Conservation (phyloP, 1,284 basidiomycete genomes). For the Ceratobasidium sp. region DNA sequence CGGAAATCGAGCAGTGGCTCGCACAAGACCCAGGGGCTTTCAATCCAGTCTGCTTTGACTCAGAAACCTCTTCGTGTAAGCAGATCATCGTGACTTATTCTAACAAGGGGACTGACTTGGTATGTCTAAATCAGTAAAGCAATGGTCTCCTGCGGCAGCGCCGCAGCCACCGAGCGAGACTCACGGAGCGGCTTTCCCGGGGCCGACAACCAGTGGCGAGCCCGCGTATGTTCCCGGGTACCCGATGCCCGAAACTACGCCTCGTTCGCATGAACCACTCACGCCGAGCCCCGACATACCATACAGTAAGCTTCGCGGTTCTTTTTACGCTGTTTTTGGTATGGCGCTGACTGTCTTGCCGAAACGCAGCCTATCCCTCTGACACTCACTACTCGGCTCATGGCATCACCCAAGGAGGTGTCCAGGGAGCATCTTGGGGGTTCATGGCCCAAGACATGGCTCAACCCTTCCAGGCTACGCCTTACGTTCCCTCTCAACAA, state of each 20-base stretch:
- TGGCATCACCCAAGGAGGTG: background rate
- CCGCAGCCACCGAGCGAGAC: background rate
- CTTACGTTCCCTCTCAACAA: constrained; percentile 12
- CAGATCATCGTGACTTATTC: background rate
- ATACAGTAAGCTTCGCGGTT: background rate
- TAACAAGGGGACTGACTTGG: background rate
- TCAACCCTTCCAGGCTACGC: background rate
- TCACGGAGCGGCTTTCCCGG: constrained; percentile 3
- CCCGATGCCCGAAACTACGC: background rate
- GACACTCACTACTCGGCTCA: background rate
- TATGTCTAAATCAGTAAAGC: constrained; percentile 7
- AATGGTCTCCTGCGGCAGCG: background rate
- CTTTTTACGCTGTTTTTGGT: background rate
- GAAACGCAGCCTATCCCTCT: background rate
- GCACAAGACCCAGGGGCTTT: constrained; percentile 3
- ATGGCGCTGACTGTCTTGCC: background rate
- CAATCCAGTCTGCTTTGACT: constrained; percentile 30
- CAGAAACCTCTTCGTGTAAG: constrained; percentile 17
- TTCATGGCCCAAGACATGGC: background rate
- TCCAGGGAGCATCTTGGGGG: background rate
- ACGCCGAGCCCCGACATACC: constrained; percentile 21
- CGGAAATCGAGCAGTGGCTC: constrained; percentile 24
- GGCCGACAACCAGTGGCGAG: background rate
- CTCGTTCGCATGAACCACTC: constrained; percentile 4
- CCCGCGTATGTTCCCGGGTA: background rate